Conservation (phyloP, 805 yeast species). For the Yamadazyma ubonensis region DNA sequence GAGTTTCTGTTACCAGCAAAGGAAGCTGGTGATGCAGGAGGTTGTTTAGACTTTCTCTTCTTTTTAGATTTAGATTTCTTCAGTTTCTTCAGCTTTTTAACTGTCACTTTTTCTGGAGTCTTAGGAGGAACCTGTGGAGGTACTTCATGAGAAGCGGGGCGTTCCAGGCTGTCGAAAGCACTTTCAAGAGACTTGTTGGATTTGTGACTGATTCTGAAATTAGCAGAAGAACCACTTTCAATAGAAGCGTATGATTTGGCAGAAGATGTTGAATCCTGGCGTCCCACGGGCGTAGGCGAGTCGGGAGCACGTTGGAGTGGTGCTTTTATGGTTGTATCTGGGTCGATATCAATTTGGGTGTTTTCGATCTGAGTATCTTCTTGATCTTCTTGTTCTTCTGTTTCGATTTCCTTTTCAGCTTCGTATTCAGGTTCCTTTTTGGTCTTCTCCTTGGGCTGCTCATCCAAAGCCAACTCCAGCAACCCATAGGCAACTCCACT, state of each 20-base stretch:
- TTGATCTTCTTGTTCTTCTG: not conserved
- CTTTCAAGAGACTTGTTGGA: conserved; percentile 6
- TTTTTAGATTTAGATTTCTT: conserved; percentile 6
- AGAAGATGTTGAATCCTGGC: conserved; percentile 10
- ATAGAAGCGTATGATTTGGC: conserved; percentile 29
- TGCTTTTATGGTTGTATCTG: not conserved
- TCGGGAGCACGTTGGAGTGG: not conserved
- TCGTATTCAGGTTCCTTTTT: not conserved
- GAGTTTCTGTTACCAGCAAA: not conserved
- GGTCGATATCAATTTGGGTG: conserved; percentile 2
- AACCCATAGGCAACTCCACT: conserved; percentile 17
- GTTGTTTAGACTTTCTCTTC: not conserved
- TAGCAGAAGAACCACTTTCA: conserved; percentile 30
- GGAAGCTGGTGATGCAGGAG: not conserved
- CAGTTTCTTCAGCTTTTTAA: conserved; percentile 1
- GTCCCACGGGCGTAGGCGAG: conserved; percentile 9
- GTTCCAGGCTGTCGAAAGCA: not conserved
- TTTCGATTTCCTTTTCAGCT: too few species aligned
- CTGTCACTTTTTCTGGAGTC: conserved; percentile 2
- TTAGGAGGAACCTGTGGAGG: conserved; percentile 6
- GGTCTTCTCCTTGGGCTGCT: not conserved
- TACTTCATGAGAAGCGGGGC: conserved; percentile 1
- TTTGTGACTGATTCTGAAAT: conserved; percentile 22
- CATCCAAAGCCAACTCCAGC: conserved; percentile 17
- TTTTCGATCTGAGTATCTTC: not conserved